Base-by-base conservation (phyloP, 2,329 filamentous ascomycete genomes). In the Aurifilum marmelostoma region DNA sequence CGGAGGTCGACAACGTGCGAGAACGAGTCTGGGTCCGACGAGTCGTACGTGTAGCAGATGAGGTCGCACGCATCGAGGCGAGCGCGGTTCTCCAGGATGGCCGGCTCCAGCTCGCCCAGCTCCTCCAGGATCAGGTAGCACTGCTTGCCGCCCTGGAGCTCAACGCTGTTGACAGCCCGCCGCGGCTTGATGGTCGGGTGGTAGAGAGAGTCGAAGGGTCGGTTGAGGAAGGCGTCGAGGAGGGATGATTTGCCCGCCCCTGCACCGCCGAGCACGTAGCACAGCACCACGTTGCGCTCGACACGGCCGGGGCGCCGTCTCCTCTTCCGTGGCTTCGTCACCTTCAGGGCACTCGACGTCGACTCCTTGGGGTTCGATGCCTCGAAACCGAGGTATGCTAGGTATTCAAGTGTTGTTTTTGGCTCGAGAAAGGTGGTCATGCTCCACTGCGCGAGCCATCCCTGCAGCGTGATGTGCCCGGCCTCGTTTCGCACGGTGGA, bases 341-440 rank as follows among this genome's bases (percentile, higher is more conserved):
- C 88, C 76, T 97, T 97, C 56, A 99, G 84, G 3, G 96, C 96
- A 1, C 91, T 88, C 0, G 93, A 93, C 1, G 92, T 93, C 0
- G 90, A 89, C 52, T 91, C 90, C 69, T 91, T 91, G n/a, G 87
- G 83, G 74, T 91, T 92, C 1, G 88, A 83, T 2, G 92, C 90
- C 77, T 98, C 96, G 75, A 97, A 99, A 1, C 96, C 96, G 2
- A 99, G 89, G 77, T 97, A 97, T 3, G 96, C 96, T 2, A 99
- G 88, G 78, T 99, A 99, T 74, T 97, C 94, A 4, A 99, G 85
- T 0, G 96, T 98, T 0, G 93, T 97, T 77, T 96, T 97, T 16
- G 96, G 95, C 68, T 97, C 94, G 70, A 97, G 89, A 75, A 98
- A 99, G 0, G 96, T 99, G 0, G 96, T 99, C 96, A 99, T 99